Percentiles rank a stretch among this genome's conserved stretches.
These are phyloP conservation scores for Lyophyllum atratum DNA, from an alignment of 768 basidiomycete genomes.

Conservation along the genomic window DNA sequence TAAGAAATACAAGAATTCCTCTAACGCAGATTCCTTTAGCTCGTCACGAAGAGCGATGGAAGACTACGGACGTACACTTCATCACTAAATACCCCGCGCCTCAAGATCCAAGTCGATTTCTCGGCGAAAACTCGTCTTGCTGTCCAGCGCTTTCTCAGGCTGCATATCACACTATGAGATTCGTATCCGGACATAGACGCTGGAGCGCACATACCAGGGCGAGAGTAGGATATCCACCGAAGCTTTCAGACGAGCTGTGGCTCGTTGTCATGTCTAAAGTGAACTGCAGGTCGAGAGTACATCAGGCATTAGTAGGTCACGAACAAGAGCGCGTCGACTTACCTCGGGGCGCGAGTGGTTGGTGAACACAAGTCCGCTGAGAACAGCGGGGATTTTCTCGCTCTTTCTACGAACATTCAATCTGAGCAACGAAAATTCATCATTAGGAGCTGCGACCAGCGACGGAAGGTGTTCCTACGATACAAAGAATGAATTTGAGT, in stretches of 20 bases:
- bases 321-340: too few relatives aligned
- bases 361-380: constrained; percentile 1
- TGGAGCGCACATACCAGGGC: neutral
- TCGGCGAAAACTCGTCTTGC: neutral
- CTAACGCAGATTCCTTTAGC: too few relatives aligned
- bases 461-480: constrained; percentile 7
- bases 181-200: neutral
- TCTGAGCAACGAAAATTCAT: neutral
- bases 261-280: neutral
- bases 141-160: neutral
- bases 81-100: neutral
- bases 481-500: constrained; percentile 28
- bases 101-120: constrained; percentile 2
- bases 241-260: neutral
- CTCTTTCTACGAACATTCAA: neutral
- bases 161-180: neutral
- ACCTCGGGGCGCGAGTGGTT: neutral
- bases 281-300: neutral
- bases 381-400: neutral
- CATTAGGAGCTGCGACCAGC: neutral
- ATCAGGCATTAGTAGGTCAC: too few relatives aligned
- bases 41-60: too few relatives aligned
- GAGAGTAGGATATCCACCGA: neutral
- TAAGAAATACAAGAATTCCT: too few relatives aligned
- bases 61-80: too few relatives aligned